A percentile compares a stretch with the other conserved stretches of the same genome.
Conservation (phyloP, 1,284 basidiomycete species). For the Sporisorium exsertum region DNA sequence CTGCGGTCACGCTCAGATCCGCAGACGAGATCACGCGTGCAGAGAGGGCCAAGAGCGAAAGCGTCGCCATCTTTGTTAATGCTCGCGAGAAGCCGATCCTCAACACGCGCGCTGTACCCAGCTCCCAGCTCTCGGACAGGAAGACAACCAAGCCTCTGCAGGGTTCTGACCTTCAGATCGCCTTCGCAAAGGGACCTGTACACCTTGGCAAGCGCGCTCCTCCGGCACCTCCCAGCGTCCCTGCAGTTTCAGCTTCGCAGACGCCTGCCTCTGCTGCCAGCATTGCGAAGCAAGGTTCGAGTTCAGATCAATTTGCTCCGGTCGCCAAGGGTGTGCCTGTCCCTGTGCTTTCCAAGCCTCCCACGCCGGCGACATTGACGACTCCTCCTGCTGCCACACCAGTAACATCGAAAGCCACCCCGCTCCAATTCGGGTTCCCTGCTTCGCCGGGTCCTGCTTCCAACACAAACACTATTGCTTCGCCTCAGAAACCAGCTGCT, state of each 20-base stretch:
- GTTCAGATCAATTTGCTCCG: conserved; percentile 18
- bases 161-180: conserved; percentile 54
- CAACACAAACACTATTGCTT: neutral
- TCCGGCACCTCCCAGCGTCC: neutral
- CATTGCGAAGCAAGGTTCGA: neutral
- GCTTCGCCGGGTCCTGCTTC: conserved; percentile 17
- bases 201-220: conserved; percentile 39
- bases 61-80: conserved; percentile 35
- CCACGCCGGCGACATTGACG: conserved; percentile 5
- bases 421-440: conserved; percentile 18
- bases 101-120: conserved; percentile 35
- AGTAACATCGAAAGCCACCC: conserved; percentile 2
- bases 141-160: conserved; percentile 43
- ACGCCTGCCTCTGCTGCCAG: neutral
- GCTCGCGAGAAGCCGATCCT: conserved; percentile 49
- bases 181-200: conserved; percentile 60
- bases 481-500: conserved; percentile 8
- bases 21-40: conserved; percentile 32
- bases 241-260: neutral
- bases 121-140: conserved; percentile 14
- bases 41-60: conserved; percentile 32
- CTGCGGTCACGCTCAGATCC: conserved; percentile 22
- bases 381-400: conserved; percentile 3
- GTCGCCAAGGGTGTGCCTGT: conserved; percentile 20
- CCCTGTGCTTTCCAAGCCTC: conserved; percentile 24